Conservation (phyloP, 2,329 filamentous ascomycete genomes). For the Aspergillus sp. region DNA sequence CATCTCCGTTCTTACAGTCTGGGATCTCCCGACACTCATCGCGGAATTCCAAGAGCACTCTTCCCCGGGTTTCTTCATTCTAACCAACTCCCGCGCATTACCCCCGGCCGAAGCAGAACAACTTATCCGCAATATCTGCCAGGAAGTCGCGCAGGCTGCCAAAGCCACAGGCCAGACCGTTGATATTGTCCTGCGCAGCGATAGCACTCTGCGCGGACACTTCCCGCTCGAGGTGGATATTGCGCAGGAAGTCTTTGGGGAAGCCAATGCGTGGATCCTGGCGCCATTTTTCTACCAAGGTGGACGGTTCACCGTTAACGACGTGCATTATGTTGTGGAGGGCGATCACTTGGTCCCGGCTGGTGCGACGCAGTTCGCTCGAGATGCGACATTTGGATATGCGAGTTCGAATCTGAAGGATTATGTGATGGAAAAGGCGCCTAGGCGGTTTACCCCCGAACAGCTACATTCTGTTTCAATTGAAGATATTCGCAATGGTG, state of each 20-base stretch:
- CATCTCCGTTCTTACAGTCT: conserved; percentile 48
- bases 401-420: conserved; percentile 45
- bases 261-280: conserved; percentile 46
- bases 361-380: conserved; percentile 48
- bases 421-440: conserved; percentile 49
- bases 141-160: conserved; percentile 42
- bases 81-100: conserved; percentile 52
- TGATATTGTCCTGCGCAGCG: conserved; percentile 50
- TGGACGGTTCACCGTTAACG: conserved; percentile 48
- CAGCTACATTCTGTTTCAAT: conserved; percentile 40
- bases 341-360: conserved; percentile 44
- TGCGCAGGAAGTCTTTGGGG: conserved; percentile 43
- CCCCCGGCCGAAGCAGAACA: conserved; percentile 41
- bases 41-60: conserved; percentile 36
- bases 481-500: conserved; percentile 42
- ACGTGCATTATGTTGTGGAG: conserved; percentile 53
- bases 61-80: conserved; percentile 50
- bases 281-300: conserved; percentile 55
- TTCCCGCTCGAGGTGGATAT: conserved; percentile 50
- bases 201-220: conserved; percentile 51
- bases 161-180: conserved; percentile 33
- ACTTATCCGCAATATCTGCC: conserved; percentile 46
- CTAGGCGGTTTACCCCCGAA: conserved; percentile 32
- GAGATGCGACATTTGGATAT: conserved; percentile 52
- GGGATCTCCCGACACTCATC: conserved; percentile 40